Percentiles rank a stretch among this genome's conserved stretches.
These are phyloP conservation scores for Platanthera zijinensis DNA, from an alignment of 106 monocot genomes.

Conservation along the genomic window DNA sequence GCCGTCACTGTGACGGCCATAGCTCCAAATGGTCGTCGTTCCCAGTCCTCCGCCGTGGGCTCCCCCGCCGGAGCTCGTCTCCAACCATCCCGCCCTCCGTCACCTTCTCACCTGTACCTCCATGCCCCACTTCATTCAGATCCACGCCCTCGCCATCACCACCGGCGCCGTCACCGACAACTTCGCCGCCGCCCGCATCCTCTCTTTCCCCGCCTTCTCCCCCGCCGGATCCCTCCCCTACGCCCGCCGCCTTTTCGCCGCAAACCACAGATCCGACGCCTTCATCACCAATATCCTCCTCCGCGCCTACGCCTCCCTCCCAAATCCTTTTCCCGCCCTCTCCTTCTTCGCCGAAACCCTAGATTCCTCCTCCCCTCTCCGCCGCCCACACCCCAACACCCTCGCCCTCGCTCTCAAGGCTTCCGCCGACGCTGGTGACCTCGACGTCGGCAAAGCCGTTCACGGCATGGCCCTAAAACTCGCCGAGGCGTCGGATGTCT, in stretches of 20 bases:
- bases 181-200: conserved; percentile 4
- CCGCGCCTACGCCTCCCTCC: conserved; percentile 15
- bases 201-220: conserved; percentile 4
- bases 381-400: background rate
- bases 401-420: conserved; percentile 12
- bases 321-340: conserved; percentile 5
- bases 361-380: conserved; percentile 6
- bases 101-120: conserved; percentile 2
- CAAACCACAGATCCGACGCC: background rate
- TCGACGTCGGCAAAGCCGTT: conserved; percentile 1
- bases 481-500: conserved; percentile 3
- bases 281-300: conserved; percentile 10
- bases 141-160: conserved; percentile 1
- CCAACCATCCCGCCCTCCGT: background rate
- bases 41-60: background rate
- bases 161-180: background rate
- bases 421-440: background rate
- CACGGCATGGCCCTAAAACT: conserved; percentile 1
- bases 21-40: background rate
- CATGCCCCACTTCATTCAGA: background rate
- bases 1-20: no score
- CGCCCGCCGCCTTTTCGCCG: background rate
- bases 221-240: background rate
- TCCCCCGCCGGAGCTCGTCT: background rate
- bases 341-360: conserved; percentile 13